Base-by-base conservation (phyloP, 2,329 filamentous ascomycete genomes). In the Lecanoromycetidae sp. region DNA sequence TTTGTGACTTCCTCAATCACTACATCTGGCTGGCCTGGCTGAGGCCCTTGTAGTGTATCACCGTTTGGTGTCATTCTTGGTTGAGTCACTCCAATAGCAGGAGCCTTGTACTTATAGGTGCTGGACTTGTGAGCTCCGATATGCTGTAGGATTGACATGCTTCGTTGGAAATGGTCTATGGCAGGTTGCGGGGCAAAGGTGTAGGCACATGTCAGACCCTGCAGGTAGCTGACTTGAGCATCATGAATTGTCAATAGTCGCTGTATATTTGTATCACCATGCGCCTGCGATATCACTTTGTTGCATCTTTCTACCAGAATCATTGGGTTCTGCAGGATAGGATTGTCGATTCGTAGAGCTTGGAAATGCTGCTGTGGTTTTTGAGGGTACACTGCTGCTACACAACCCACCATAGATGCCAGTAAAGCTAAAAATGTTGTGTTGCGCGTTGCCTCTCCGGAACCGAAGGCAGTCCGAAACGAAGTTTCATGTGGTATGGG, bases 1-100 rank as follows among this genome's bases (percentile, higher is more conserved):
- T 71, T 69, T 4, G 72, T 72, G 50, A 79, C 57, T 49, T 70
- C 66, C 49, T 66, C 66, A 32, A 42, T 42, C n/a, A 64, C 60
- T 13, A 66, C 46, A 46, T 66, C 63, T 15, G 56, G 54, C 2
- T 56, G 51, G 25, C 49, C 13, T 36, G 58, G 35, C 45, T 54
- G 46, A 7, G 52, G 44, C n/a, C 47, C 46, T 13, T 54, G 35
- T 12, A 44, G 25, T 37, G 52, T 44, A 40, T 49, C 36, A 47
- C 49, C 41, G 49, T 46, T 54, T 4, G 32, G 13, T 17, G 38
- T 42, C 45, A 56, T 46, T 57, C 57, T 35, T 53, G 58, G 37
- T 52, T 50, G 50, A 30, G 44, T 52, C 2, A 58, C 57, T 13
- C 51, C 43, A 40, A 35, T 36, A 29, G 57, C 57, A 30, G 50